Evolutionary conservation across 768 basidiomycete species (phyloP).

Genomic region (Russula brevipes): DNA sequence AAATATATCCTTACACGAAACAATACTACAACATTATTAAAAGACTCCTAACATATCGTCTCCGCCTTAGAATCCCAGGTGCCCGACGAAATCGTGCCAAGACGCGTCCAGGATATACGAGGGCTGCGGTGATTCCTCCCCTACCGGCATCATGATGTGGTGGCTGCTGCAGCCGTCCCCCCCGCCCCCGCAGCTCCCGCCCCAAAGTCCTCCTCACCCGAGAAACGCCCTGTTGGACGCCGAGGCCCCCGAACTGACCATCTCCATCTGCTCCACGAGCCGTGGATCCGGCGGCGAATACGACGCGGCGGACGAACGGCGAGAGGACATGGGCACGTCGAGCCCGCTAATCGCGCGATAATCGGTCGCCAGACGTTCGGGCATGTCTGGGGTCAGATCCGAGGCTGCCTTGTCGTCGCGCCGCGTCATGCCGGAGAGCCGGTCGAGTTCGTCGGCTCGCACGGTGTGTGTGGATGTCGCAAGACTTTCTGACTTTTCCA

Average conservation of each 20-base stretch:
- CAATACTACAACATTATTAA: neutral
- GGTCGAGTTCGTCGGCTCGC: slow-evolving; percentile 31
- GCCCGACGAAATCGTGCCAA: slow-evolving; percentile 66
- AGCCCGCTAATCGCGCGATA: slow-evolving; percentile 20
- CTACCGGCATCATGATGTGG: neutral
- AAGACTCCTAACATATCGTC: neutral
- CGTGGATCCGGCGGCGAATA: slow-evolving; percentile 28
- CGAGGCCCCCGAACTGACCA: slow-evolving; percentile 20
- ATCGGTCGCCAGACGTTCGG: slow-evolving; percentile 15
- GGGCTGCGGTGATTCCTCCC: neutral
- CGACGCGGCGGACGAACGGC: slow-evolving; percentile 32
- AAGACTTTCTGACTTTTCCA: slow-evolving; percentile 23
- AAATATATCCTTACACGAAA: neutral
- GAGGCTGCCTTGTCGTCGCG: slow-evolving; percentile 20
- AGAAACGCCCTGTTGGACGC: slow-evolving; percentile 8
- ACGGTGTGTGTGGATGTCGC: slow-evolving; percentile 15
- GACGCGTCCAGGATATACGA: slow-evolving; percentile 49
- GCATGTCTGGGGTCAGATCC: neutral
- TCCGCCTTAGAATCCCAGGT: slow-evolving; percentile 47
- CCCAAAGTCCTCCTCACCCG: slow-evolving; percentile 18
- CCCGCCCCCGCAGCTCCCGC: neutral
- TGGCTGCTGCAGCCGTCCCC: neutral
- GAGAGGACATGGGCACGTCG: slow-evolving; percentile 22
- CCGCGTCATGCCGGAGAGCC: slow-evolving; percentile 33
- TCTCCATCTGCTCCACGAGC: slow-evolving; percentile 23